Evolutionary conservation across 768 basidiomycete species (phyloP), one percentile per base, ranked within the genome.

Genomic region (Pulveroboletus sp.): DNA sequence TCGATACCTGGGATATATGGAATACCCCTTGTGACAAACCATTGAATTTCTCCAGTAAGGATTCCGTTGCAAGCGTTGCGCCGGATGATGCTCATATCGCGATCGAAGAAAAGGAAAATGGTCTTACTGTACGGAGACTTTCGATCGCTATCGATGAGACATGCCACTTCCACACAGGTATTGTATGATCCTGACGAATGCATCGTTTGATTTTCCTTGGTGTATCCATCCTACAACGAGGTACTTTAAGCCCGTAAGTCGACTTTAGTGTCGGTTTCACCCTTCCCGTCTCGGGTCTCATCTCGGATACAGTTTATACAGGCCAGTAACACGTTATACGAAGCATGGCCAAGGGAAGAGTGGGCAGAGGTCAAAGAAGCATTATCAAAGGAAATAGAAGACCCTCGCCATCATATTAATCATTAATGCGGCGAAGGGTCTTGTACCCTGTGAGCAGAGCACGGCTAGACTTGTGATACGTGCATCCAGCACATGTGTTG

Each of bases 1-100:
- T 59, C 23, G 48, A 58, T 19, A 39, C 56, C 17, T 59, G 58
- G 55, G 49, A 50, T 40, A 48, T 49, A 44, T 21, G 40, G 31
- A 19, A 37, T 17, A 38, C n/a, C n/a, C 25, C 40, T 32, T 6
- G 37, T 10, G n/a, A 19, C 8, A 13, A 47, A 41, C 43, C 33
- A 11, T 33, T 60, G 6, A 45, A 24, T 17, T 50, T 45, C 13
- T 23, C 14, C 13, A 19, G 40, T 6, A 38, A 24, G 8, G 45
- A 21, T 4, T 14, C 7, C 20, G 34, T 24, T 1, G 33, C 41
- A n/a, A 21, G 32, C n/a, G 20, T 50, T 10, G 55, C 58, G 6
- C 35, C 23, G 4, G 43, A 59, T 6, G 44, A 34, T 29, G 20
- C 24, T 31, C 25, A 36, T 25, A 45, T 59, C 6, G 33, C 31